Conservation (phyloP, 2,329 filamentous ascomycete species). For the Trichoderma afroharzianum region DNA sequence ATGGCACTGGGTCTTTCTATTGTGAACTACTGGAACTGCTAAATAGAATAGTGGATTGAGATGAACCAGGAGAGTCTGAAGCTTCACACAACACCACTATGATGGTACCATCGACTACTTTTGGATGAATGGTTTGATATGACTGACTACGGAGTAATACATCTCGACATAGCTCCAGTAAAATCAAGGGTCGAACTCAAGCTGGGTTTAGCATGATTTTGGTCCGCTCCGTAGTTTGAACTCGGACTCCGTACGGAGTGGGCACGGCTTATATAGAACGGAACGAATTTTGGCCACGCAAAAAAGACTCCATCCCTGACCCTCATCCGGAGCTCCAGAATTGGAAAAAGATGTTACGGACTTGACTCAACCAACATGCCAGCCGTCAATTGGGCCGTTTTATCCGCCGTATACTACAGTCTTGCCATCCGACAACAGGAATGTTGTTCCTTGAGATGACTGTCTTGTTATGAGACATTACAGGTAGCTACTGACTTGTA, state of each 20-base stretch:
- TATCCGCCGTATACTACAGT: neutral
- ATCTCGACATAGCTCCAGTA: neutral
- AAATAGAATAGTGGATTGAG: neutral
- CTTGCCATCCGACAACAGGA: neutral
- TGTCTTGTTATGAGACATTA: neutral
- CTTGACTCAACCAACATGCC: neutral
- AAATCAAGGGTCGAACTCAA: neutral
- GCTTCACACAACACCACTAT: neutral
- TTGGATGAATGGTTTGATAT: neutral
- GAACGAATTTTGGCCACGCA: neutral
- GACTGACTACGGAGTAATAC: neutral
- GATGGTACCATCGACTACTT: neutral
- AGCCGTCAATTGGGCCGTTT: neutral
- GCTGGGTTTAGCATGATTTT: neutral
- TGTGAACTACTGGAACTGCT: neutral
- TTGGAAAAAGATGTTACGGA: neutral
- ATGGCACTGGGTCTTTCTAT: neutral
- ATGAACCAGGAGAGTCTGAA: neutral
- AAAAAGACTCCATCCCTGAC: neutral
- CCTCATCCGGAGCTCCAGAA: neutral
- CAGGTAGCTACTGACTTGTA: neutral
- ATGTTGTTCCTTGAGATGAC: neutral
- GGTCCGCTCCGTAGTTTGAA: neutral
- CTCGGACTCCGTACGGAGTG: neutral
- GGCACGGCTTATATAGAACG: neutral